Evolutionary conservation across 2,329 filamentous ascomycete species (phyloP), one percentile per base, ranked within the genome.

Genomic region (Geosmithia flava): DNA sequence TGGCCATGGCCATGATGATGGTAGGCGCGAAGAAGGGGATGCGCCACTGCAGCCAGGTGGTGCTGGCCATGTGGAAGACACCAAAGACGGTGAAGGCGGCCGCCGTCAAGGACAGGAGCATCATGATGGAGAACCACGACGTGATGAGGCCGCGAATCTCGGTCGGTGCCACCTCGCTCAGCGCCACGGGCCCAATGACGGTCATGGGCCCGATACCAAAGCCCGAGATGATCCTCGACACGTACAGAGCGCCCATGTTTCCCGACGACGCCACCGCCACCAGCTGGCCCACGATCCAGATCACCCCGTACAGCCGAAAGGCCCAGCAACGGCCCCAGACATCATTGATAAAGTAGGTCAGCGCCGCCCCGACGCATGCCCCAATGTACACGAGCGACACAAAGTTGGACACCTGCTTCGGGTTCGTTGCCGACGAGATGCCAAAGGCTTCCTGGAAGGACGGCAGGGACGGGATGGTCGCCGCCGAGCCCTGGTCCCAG

Each of bases 311-410:
- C 1, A 69, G 52, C 1, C 67, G 60, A 7, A 58, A 58, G 1
- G 66, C 64, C 65, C 66, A 68, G 20, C 63, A 54, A 1, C 67
- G 61, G 1, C 67, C 67, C 20, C 68, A 57, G 6, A 59, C 55
- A 49, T 70, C 53, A 20, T 54, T 68, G 52, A 67, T 49, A 53
- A 67, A 64, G 54, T 65, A 68, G 5, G 63, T 63, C 3, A 62
- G 47, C 52, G 33, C 47, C 56, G 53, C 67, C 7, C 52, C 52
- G 16, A 53, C 42, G 2, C 45, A 48, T 17, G 42, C 47, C 7
- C 52, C 52, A 11, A 68, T 53, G 48, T 66, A 55, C 16, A 59
- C 56, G 29, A 68, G 51, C 4, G 65, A 67, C 41, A 69, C 56
- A 50, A 64, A 66, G 47, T 65, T 63, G n/a, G 48, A 51, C 23